Evolutionary conservation across 2,329 filamentous ascomycete genomes (phyloP).

Genomic region (Lachnum nothofagi): DNA sequence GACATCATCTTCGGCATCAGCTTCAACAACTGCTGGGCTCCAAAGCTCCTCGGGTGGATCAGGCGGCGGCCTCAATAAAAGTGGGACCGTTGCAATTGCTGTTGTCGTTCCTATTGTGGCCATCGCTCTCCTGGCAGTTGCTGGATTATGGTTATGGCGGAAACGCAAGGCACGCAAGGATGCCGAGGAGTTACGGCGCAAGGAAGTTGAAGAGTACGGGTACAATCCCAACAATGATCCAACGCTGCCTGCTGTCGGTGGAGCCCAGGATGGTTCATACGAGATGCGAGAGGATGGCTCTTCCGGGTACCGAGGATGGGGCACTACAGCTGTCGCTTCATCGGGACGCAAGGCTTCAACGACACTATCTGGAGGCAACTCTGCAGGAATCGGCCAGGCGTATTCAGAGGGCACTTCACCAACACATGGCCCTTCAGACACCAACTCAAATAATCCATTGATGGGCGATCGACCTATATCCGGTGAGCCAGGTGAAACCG

Average conservation of each 20-base stretch:
- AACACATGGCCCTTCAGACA: conserved; percentile 61
- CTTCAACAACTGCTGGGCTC: conserved; percentile 21
- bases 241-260: conserved; percentile 57
- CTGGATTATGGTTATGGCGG: conserved; percentile 79
- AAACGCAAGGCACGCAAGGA: conserved; percentile 80
- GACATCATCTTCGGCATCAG: conserved; percentile 24
- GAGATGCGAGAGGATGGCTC: conserved; percentile 74
- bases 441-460: conserved; percentile 63
- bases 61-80: conserved; percentile 42
- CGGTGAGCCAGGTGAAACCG: conserved; percentile 68
- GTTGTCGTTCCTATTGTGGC: conserved; percentile 90
- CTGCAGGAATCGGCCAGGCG: conserved; percentile 52
- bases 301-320: conserved; percentile 91
- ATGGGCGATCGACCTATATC: conserved; percentile 45
- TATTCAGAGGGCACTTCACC: conserved; percentile 73
- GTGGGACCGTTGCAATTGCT: conserved; percentile 79
- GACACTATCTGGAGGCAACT: conserved; percentile 70
- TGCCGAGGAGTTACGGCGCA: conserved; percentile 80
- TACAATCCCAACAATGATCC: conserved; percentile 98
- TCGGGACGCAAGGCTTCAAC: conserved; percentile 82
- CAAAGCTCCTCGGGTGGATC: conserved; percentile 2
- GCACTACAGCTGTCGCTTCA: conserved; percentile 64
- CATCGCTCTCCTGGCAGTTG: conserved; percentile 73
- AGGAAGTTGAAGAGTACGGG: conserved; percentile 94
- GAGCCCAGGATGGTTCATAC: conserved; percentile 47